A percentile compares a stretch with the other conserved stretches of the same genome.
Evolutionary conservation across 805 yeast genomes (phyloP).

Genomic region (Cyberlindnera mississippiensis): DNA sequence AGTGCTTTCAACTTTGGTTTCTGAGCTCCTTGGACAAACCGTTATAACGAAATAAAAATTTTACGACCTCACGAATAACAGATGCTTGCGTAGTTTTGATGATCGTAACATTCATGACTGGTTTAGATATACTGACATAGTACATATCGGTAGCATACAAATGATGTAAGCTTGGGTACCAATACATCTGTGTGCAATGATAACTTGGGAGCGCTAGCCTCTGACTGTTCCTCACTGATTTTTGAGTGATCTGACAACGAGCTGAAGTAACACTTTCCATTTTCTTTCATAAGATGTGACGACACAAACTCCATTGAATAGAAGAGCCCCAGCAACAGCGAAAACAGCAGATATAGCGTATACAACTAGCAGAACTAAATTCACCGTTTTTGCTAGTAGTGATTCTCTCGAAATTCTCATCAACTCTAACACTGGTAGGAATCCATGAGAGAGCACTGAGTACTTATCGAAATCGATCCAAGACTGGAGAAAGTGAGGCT

Average conservation of each 20-base stretch:
- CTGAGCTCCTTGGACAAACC: conserved; percentile 8
- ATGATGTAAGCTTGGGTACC: too few relatives aligned
- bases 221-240: too few relatives aligned
- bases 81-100: too few relatives aligned
- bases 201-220: too few relatives aligned
- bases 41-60: too few relatives aligned
- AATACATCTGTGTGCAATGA: too few relatives aligned
- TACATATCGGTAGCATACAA: too few relatives aligned
- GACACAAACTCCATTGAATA: conserved; percentile 20
- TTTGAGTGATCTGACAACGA: conserved; percentile 6
- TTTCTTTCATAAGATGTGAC: conserved; percentile 22
- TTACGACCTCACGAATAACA: too few relatives aligned
- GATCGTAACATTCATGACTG: too few relatives aligned
- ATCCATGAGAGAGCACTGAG: conserved; percentile 17
- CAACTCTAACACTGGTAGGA: conserved; percentile 13
- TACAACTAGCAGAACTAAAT: conserved; percentile 2
- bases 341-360: conserved; percentile 10
- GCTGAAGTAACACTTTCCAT: conserved; percentile 17
- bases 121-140: too few relatives aligned
- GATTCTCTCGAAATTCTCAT: conserved; percentile 2
- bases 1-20: conserved; percentile 58
- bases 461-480: conserved; percentile 14
- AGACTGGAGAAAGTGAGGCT: conserved; percentile 17
- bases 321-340: conserved; percentile 15
- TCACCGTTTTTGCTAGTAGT: neutral